Base-by-base conservation (phyloP, 352 stramenopile species). In the Lagenidium sp. region DNA sequence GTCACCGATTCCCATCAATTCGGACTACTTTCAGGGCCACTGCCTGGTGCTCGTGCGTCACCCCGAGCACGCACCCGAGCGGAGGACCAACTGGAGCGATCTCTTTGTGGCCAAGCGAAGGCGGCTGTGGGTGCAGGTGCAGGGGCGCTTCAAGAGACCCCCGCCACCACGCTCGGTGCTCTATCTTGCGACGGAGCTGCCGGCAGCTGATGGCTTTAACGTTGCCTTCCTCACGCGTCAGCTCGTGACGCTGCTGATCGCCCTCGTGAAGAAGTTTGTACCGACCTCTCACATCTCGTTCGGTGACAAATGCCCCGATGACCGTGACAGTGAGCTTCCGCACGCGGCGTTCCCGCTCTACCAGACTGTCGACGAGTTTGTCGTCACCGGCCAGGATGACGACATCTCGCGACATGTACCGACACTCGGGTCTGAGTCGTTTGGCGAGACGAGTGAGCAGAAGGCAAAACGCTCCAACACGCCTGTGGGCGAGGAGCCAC, bases 291-390 rank as follows among this genome's bases (percentile, higher is more conserved):
- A 82, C 41, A 53, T 82, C 15, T 49, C 57, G 15, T 71, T 75
- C 22, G 69, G 61, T 6, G 37, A 49, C 3, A 44, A 47, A 16
- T 10, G 31, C 4, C n/a, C 10, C 2, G 24, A 18, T 13, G 32
- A 23, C 23, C 24, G 31, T 1, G 50, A 63, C 0, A 16, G 47
- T 6, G 68, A 82, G 44, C 41, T 78, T 2, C 55, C 64, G 1
- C 68, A 81, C 23, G 43, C 65, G 2, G 63, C 72, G n/a, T 61
- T 85, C 20, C 70, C 70, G 15, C 44, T 85, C 15, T 76, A 60
- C 21, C 65, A 82, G 36, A 57, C 47, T 8, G 68, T 65, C 11
- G 68, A 82, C 34, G 64, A 77, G 37, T 48, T 76, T 11, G 50
- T 82, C 6, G 55, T 67, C 10, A 74, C 65, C 0, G 25, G 57